phyloP scores from a whole-genome alignment of 2,329 filamentous ascomycete species.

The Neospermospora avenae region DNA sequence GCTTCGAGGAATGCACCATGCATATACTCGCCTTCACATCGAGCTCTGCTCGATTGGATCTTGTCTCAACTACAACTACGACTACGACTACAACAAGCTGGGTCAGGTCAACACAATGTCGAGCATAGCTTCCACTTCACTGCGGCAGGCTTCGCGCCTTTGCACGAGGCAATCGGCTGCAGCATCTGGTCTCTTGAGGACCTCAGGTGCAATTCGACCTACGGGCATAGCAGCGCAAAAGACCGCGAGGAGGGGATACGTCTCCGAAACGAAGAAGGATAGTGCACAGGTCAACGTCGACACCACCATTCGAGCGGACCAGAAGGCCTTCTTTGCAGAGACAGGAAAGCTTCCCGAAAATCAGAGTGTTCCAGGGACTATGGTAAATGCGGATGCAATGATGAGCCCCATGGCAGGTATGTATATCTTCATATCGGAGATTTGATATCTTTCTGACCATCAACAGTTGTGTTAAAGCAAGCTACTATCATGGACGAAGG shows the following conservation, averaged over 20 bases:
- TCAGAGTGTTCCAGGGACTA: slow-evolving; percentile 28
- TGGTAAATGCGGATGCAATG: slow-evolving; percentile 49
- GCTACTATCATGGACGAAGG: slow-evolving; percentile 92
- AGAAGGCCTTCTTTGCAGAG: slow-evolving; percentile 69
- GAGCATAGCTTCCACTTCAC: slow-evolving; percentile 30
- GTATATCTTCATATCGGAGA: slow-evolving; percentile 16
- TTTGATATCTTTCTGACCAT: slow-evolving; percentile 13
- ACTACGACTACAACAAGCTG: background rate
- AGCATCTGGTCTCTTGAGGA: slow-evolving; percentile 27
- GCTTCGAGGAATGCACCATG: background rate
- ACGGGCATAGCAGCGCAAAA: slow-evolving; percentile 25
- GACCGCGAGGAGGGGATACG: slow-evolving; percentile 61
- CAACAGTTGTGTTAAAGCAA: slow-evolving; percentile 74
- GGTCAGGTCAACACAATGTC: slow-evolving; percentile 24
- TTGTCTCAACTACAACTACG: too few relatives aligned
- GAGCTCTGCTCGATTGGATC: slow-evolving; percentile 14
- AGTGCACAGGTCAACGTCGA: slow-evolving; percentile 79
- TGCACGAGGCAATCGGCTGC: slow-evolving; percentile 30
- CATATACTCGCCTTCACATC: slow-evolving; percentile 12
- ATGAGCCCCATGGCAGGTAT: slow-evolving; percentile 76
- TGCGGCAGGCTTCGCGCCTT: slow-evolving; percentile 35
- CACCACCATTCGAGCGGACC: slow-evolving; percentile 80
- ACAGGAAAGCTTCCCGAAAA: slow-evolving; percentile 33
- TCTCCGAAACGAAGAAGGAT: slow-evolving; percentile 76
- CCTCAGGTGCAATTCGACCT: slow-evolving; percentile 21